A percentile compares a stretch with the other conserved stretches of the same genome.
These are phyloP conservation scores for Exophiala spinifera DNA, from an alignment of 2,329 filamentous ascomycete genomes.

Conservation along the genomic window DNA sequence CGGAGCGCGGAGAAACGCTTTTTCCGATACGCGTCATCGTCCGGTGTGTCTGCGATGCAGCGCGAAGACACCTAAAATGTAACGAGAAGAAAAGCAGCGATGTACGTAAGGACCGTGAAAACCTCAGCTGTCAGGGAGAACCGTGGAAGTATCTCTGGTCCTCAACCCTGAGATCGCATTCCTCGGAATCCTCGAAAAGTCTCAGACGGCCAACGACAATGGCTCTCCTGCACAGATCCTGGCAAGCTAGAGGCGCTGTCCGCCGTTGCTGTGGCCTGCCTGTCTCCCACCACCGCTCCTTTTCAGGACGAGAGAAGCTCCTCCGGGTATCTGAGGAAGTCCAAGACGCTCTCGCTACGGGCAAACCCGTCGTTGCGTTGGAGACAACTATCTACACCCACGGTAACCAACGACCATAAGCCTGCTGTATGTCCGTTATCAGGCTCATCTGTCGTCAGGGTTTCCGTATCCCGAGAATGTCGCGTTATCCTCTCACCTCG, in stretches of 20 bases:
- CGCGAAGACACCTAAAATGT: no score
- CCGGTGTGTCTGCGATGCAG: no score
- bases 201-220: background rate
- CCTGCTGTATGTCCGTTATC: slow-evolving; percentile 1
- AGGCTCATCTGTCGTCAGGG: slow-evolving; percentile 41
- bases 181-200: background rate
- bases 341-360: slow-evolving; percentile 67
- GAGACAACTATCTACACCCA: slow-evolving; percentile 98
- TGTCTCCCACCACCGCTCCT: background rate
- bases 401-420: slow-evolving; percentile 47
- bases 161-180: no score
- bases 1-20: background rate
- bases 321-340: slow-evolving; percentile 80
- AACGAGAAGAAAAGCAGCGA: no score
- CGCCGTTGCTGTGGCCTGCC: background rate
- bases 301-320: slow-evolving; percentile 37
- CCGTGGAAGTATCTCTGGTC: no score
- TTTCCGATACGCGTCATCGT: background rate
- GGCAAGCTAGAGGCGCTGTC: background rate
- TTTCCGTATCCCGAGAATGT: slow-evolving; percentile 70
- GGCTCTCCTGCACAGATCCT: background rate
- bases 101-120: no score
- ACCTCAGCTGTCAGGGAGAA: no score
- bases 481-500: slow-evolving; percentile 73
- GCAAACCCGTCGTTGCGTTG: slow-evolving; percentile 82